A percentile compares a stretch with the other conserved stretches of the same genome.
Evolutionary conservation across 345 rosid species (phyloP).

Genomic region (Lepidium sativum): DNA sequence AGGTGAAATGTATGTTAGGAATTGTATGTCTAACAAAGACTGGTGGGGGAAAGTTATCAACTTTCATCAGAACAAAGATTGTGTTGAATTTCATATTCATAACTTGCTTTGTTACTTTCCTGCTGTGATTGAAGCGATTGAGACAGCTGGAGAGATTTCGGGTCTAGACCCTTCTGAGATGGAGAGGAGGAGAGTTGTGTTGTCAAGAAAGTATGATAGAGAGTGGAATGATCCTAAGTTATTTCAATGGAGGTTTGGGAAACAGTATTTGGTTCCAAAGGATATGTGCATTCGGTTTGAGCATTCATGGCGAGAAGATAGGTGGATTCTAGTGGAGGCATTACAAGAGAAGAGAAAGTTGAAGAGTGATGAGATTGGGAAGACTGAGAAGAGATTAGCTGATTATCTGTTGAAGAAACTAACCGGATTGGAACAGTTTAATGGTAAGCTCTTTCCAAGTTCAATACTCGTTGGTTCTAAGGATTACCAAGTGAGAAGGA

Average conservation of each 20-base stretch:
- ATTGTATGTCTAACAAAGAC: constrained; percentile 58
- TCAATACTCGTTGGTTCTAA: constrained; percentile 53
- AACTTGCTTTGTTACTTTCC: constrained; percentile 66
- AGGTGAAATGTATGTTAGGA: constrained; percentile 71
- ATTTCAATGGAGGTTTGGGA: constrained; percentile 68
- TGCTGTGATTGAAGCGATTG: constrained; percentile 72
- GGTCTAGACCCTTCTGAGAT: constrained; percentile 82
- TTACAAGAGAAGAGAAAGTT: constrained; percentile 46
- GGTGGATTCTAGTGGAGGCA: constrained; percentile 60
- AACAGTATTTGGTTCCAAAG: constrained; percentile 59
- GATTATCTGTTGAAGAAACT: constrained; percentile 58
- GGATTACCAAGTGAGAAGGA: constrained; percentile 63
- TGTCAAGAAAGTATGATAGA: constrained; percentile 56
- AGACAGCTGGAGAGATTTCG: constrained; percentile 70
- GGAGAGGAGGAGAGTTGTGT: constrained; percentile 55
- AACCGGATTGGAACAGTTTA: constrained; percentile 30
- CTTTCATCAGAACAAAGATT: constrained; percentile 76
- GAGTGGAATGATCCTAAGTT: constrained; percentile 76
- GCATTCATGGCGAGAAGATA: constrained; percentile 64
- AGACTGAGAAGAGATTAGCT: constrained; percentile 53
- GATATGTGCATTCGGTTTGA: constrained; percentile 49
- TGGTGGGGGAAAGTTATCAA: constrained; percentile 78
- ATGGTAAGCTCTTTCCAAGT: constrained; percentile 51
- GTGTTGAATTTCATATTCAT: constrained; percentile 72
- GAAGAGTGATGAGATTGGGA: constrained; percentile 33